phyloP scores from a whole-genome alignment of 2,329 filamentous ascomycete species.

The Cladosporium sphaerospermum region DNA sequence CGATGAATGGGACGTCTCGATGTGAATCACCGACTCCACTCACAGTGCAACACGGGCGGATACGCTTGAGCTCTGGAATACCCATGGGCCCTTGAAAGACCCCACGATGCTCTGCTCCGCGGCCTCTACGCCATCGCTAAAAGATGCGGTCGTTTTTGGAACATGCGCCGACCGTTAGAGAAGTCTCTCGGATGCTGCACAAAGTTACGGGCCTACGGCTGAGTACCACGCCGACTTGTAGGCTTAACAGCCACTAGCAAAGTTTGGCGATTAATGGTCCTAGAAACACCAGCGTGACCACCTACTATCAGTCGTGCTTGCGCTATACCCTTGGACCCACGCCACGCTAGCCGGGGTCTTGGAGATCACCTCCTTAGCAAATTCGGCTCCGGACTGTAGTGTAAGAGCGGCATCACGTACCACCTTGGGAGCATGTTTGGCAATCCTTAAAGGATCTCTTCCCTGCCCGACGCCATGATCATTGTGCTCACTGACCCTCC shows the following conservation, averaged over 20 bases:
- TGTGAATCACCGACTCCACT: too few relatives aligned
- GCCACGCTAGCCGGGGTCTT: not conserved
- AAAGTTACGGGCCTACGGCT: too few relatives aligned
- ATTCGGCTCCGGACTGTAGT: not conserved
- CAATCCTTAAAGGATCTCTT: slow-evolving; percentile 4
- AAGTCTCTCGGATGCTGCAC: too few relatives aligned
- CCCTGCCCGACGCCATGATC: not conserved
- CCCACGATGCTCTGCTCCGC: too few relatives aligned
- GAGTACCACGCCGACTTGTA: too few relatives aligned
- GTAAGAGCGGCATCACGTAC: not conserved
- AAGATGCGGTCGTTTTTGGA: too few relatives aligned
- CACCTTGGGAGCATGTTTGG: not conserved
- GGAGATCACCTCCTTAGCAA: slow-evolving; percentile 5
- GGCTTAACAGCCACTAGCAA: not conserved
- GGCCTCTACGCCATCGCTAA: too few relatives aligned
- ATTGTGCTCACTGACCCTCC: not conserved
- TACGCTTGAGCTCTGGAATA: not conserved
- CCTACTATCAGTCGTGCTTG: not conserved
- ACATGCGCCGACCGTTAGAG: too few relatives aligned
- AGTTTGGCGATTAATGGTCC: slow-evolving; percentile 6
- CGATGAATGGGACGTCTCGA: not conserved
- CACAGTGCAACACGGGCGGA: not conserved
- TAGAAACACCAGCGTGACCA: not conserved
- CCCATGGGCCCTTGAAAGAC: too few relatives aligned
- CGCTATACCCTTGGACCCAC: slow-evolving; percentile 7